phyloP scores from a whole-genome alignment of 345 rosid species.

The Limnanthes douglasii region DNA sequence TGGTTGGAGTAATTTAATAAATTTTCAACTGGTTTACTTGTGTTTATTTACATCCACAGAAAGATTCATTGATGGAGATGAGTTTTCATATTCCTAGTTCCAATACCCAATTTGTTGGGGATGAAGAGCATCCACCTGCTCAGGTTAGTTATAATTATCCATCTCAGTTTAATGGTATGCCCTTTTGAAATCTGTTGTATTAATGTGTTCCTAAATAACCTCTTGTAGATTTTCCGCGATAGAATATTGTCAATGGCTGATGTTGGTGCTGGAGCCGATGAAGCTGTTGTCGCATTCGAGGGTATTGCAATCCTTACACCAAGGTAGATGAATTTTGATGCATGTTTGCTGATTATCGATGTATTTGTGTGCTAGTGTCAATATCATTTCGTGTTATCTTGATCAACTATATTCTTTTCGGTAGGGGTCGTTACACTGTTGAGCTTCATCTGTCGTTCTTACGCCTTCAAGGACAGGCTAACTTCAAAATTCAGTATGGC shows the following conservation, averaged over 20 bases:
- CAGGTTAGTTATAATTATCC: constrained; percentile 24
- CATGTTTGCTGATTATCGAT: background rate
- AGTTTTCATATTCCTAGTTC: constrained; percentile 61
- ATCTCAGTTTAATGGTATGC: too few relatives aligned
- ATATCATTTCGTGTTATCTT: background rate
- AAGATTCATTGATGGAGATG: constrained; percentile 70
- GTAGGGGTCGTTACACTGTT: constrained; percentile 70
- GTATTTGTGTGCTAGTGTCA: constrained; percentile 2
- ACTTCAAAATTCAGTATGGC: constrained; percentile 77
- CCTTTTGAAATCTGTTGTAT: too few relatives aligned
- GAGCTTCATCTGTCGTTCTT: constrained; percentile 69
- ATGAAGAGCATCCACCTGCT: constrained; percentile 62
- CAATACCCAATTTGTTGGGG: constrained; percentile 60
- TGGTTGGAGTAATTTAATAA: too few relatives aligned
- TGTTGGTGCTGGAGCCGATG: constrained; percentile 60
- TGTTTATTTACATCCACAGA: too few relatives aligned
- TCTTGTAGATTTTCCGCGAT: constrained; percentile 51
- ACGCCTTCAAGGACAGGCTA: constrained; percentile 77
- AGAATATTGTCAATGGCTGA: constrained; percentile 58
- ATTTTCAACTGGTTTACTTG: too few relatives aligned
- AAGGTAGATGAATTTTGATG: constrained; percentile 41
- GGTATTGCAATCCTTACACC: constrained; percentile 70
- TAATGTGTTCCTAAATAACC: too few relatives aligned
- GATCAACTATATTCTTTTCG: constrained; percentile 6
- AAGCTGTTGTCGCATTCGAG: constrained; percentile 63